Percentiles rank a stretch among this genome's conserved stretches.
phyloP scores from a whole-genome alignment of 108 stramenopile genomes.

The Cyclotella choctawhatcheeana region DNA sequence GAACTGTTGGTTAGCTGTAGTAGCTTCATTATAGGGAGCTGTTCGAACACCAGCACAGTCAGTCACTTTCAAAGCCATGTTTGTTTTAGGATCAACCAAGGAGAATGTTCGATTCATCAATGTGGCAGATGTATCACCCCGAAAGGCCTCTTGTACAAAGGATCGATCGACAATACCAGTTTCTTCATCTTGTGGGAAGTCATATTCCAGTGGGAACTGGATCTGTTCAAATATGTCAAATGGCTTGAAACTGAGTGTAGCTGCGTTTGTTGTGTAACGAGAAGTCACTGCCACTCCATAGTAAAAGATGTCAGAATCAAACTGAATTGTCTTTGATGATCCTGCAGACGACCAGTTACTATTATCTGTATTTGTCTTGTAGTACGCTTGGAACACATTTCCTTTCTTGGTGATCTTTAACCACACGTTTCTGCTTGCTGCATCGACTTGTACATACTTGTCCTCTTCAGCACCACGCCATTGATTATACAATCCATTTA shows the following conservation, averaged over 20 bases:
- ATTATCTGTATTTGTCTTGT: neutral
- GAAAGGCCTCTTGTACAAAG: neutral
- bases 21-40: too few relatives aligned
- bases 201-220: neutral
- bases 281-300: too few relatives aligned
- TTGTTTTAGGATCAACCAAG: neutral
- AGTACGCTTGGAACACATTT: constrained; percentile 3
- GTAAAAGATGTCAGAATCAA: too few relatives aligned
- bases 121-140: neutral
- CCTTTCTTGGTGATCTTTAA: neutral
- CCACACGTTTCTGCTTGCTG: too few relatives aligned
- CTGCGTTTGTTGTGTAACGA: neutral
- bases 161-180: too few relatives aligned
- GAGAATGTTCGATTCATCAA: neutral
- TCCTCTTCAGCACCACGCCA: constrained; percentile 2
- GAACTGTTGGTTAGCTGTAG: too few relatives aligned
- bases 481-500: constrained; percentile 14
- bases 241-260: too few relatives aligned
- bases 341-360: neutral
- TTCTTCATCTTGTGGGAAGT: neutral
- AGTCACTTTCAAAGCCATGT: neutral
- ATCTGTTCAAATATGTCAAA: neutral
- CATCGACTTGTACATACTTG: too few relatives aligned
- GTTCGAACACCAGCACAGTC: neutral
- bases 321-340: neutral